Conservation (phyloP, 208 protist genomes). For the Lotmaria passim region DNA sequence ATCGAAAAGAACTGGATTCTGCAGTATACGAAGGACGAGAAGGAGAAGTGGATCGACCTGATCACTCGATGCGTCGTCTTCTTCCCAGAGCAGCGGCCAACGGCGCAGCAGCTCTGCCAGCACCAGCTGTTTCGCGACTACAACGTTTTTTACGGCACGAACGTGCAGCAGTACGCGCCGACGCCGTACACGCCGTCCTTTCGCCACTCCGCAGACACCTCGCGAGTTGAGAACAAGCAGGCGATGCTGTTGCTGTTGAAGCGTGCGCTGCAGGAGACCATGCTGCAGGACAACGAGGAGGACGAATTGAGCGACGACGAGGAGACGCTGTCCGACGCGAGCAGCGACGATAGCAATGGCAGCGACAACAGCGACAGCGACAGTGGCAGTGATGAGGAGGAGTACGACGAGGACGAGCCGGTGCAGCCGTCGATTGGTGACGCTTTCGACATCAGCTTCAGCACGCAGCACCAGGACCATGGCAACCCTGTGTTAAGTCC, state of each 20-base stretch:
- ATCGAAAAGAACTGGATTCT: slow-evolving; percentile 69
- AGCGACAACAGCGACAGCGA: slow-evolving; percentile 11
- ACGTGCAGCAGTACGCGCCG: slow-evolving; percentile 61
- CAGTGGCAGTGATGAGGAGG: slow-evolving; percentile 17
- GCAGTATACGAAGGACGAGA: slow-evolving; percentile 34
- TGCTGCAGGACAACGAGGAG: slow-evolving; percentile 37
- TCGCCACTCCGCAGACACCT: slow-evolving; percentile 31
- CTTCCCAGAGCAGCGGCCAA: slow-evolving; percentile 82
- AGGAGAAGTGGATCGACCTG: slow-evolving; percentile 77
- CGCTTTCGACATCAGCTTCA: slow-evolving; percentile 11
- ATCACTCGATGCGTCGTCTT: slow-evolving; percentile 79
- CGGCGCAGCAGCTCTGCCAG: slow-evolving; percentile 69
- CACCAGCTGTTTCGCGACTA: slow-evolving; percentile 72
- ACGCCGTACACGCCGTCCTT: slow-evolving; percentile 52
- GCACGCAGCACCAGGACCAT: slow-evolving; percentile 13
- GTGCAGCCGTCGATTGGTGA: neutral
- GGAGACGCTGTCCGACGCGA: slow-evolving; percentile 11
- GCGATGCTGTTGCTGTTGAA: slow-evolving; percentile 52
- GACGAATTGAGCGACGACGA: slow-evolving; percentile 37
- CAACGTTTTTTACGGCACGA: slow-evolving; percentile 73
- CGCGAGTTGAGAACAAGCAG: slow-evolving; percentile 64
- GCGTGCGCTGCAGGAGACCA: slow-evolving; percentile 37
- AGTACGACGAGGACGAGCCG: slow-evolving; percentile 6
- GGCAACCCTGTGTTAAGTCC: slow-evolving; percentile 13
- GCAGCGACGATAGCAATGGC: slow-evolving; percentile 8